Percentiles rank a stretch among this genome's conserved stretches.
Conservation (phyloP, 305 asterid species). For the Fraxinus angustifolia region DNA sequence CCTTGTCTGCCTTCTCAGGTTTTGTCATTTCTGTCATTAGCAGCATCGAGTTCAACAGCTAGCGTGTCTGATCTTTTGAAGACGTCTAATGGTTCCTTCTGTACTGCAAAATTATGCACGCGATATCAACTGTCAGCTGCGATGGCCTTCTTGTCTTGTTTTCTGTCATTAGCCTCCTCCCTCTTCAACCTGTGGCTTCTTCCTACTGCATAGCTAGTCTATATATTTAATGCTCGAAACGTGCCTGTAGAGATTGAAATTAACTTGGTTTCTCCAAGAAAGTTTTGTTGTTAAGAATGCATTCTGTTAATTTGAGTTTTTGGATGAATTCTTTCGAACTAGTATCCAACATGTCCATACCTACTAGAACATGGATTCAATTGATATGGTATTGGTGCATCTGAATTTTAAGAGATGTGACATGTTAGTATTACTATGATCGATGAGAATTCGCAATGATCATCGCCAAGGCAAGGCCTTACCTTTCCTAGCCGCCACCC, state of each 20-base stretch:
- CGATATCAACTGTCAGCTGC: slow-evolving; percentile 78
- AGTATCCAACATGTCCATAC: not conserved
- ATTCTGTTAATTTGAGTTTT: not conserved
- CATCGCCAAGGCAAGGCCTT: not conserved
- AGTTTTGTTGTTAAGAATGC: slow-evolving; percentile 22
- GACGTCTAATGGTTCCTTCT: slow-evolving; percentile 45
- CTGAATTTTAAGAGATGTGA: too few relatives aligned
- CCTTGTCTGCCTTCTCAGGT: slow-evolving; percentile 33
- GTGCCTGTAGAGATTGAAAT: slow-evolving; percentile 14
- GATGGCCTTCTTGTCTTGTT: slow-evolving; percentile 88
- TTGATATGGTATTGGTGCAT: too few relatives aligned
- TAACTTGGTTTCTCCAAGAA: slow-evolving; percentile 8
- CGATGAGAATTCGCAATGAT: not conserved
- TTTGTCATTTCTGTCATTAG: slow-evolving; percentile 66
- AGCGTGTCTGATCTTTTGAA: slow-evolving; percentile 63
- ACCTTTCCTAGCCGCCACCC: not conserved
- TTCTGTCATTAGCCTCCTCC: slow-evolving; percentile 59
- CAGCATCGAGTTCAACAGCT: slow-evolving; percentile 81
- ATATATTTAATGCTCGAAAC: not conserved
- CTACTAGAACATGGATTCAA: not conserved
- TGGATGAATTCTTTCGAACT: not conserved
- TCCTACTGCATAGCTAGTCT: slow-evolving; percentile 45
- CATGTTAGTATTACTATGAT: too few relatives aligned
- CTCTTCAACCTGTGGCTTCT: slow-evolving; percentile 88
- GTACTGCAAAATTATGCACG: slow-evolving; percentile 49